Percentiles rank a stretch among this genome's conserved stretches.
phyloP scores from a whole-genome alignment of 2,329 filamentous ascomycete species.

The Colletotrichum endophyticum region DNA sequence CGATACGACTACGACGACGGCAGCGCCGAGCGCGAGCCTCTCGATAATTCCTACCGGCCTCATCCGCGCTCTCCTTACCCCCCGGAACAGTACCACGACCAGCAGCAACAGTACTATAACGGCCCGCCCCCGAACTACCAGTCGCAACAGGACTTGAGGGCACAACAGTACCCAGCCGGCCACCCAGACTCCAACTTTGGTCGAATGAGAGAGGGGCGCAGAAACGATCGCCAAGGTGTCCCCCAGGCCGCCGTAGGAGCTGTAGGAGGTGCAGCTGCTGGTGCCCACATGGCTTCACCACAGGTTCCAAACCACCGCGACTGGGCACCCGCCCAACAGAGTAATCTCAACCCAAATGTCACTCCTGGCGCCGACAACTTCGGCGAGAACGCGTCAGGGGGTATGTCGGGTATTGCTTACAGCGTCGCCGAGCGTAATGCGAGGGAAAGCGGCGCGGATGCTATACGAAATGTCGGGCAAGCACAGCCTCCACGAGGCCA shows the following conservation, averaged over 20 bases:
- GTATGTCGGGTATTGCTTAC: constrained; percentile 71
- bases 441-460: constrained; percentile 68
- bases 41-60: constrained; percentile 19
- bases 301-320: constrained; percentile 10
- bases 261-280: constrained; percentile 24
- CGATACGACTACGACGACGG: constrained; percentile 23
- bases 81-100: constrained; percentile 17
- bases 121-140: constrained; percentile 7
- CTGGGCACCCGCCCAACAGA: constrained; percentile 15
- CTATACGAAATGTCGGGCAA: constrained; percentile 50
- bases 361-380: constrained; percentile 74
- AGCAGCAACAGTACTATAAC: constrained; percentile 8
- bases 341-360: constrained; percentile 40
- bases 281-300: constrained; percentile 2
- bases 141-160: background rate
- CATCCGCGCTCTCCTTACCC: constrained; percentile 12
- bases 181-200: constrained; percentile 43
- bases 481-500: constrained; percentile 25
- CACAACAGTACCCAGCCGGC: constrained; percentile 24
- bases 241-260: constrained; percentile 25
- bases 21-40: constrained; percentile 21
- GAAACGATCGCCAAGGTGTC: constrained; percentile 30
- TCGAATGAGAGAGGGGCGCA: constrained; percentile 37
- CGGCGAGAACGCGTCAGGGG: constrained; percentile 64
- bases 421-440: constrained; percentile 69